phyloP scores from a whole-genome alignment of 1,139 yeast species.

The Pneumocystis carinii region DNA sequence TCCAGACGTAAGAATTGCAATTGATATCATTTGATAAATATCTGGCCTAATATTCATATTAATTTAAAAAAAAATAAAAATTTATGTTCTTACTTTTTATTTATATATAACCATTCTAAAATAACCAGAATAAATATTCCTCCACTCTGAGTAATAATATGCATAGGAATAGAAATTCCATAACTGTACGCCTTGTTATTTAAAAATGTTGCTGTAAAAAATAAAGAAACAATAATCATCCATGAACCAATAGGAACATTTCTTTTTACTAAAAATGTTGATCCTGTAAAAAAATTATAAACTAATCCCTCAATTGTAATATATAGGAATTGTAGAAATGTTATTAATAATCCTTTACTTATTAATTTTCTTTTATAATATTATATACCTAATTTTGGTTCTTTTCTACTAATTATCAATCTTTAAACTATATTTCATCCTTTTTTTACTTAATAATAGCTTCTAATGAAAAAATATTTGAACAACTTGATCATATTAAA shows the following conservation, averaged over 20 bases:
- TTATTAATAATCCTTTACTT: conserved; percentile 28
- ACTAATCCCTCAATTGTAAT: conserved; percentile 35
- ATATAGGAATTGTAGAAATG: conserved; percentile 46
- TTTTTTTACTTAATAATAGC: conserved; percentile 26
- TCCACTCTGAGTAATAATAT: conserved; percentile 51
- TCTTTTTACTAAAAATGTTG: conserved; percentile 21
- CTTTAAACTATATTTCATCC: background rate
- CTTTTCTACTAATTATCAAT: conserved; percentile 15
- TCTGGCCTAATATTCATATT: conserved; percentile 23
- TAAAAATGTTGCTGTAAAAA: conserved; percentile 38
- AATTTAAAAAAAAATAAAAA: background rate
- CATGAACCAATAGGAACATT: conserved; percentile 38
- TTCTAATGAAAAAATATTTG: conserved; percentile 52
- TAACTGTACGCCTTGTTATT: conserved; percentile 47
- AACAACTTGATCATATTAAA: conserved; percentile 30
- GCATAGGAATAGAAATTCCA: conserved; percentile 50
- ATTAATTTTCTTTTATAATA: background rate
- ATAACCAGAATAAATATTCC: conserved; percentile 50
- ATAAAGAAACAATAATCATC: conserved; percentile 36
- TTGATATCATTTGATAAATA: conserved; percentile 35
- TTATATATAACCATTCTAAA: conserved; percentile 33
- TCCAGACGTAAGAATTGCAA: conserved; percentile 41
- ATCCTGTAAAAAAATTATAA: conserved; percentile 23
- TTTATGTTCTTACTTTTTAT: conserved; percentile 22
- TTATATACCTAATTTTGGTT: conserved; percentile 31